Percentiles rank a stretch among this genome's conserved stretches.
Conservation (phyloP, 257 asterid species). For the Nicotiana otophora region DNA sequence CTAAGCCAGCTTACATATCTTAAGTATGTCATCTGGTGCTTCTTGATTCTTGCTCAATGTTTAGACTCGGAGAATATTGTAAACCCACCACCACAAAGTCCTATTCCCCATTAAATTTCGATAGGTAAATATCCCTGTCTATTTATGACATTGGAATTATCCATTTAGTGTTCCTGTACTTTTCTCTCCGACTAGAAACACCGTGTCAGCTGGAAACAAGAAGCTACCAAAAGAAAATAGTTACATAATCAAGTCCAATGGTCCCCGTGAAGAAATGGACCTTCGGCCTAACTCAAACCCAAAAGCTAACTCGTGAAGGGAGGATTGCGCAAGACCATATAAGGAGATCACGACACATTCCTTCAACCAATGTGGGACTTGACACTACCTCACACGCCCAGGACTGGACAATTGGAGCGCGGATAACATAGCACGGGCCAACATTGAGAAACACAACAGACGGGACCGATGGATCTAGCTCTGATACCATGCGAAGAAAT, state of each 20-base stretch:
- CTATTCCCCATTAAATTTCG: neutral
- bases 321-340: too few relatives aligned
- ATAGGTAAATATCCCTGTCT: neutral
- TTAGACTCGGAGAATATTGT: neutral
- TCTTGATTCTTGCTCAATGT: neutral
- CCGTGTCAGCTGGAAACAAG: neutral
- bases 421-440: too few relatives aligned
- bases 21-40: neutral
- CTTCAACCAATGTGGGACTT: too few relatives aligned
- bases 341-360: too few relatives aligned
- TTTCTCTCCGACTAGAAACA: neutral
- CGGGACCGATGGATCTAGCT: too few relatives aligned
- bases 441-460: too few relatives aligned
- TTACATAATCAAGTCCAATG: neutral
- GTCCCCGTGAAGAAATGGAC: neutral
- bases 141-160: neutral
- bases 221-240: neutral
- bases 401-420: too few relatives aligned
- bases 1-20: neutral
- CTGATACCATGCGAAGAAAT: too few relatives aligned
- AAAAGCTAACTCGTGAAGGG: too few relatives aligned
- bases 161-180: neutral
- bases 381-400: too few relatives aligned
- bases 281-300: too few relatives aligned
- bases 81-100: neutral